Conservation (phyloP, 768 basidiomycete species). For the Suillus cothurnatus region DNA sequence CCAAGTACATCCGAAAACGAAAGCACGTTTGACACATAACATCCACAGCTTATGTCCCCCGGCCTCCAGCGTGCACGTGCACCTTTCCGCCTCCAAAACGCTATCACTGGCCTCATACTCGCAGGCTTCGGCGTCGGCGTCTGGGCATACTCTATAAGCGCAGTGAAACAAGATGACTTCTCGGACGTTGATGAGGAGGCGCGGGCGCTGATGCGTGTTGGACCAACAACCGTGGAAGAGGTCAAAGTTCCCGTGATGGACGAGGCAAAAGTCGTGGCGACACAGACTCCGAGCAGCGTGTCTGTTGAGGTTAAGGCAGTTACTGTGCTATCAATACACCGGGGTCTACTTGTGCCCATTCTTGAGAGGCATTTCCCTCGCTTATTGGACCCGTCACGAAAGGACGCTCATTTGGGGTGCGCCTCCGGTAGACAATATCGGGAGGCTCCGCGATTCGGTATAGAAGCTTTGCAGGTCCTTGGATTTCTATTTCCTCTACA, state of each 20-base stretch:
- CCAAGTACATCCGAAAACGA: not conserved
- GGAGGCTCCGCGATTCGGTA: conserved; percentile 41
- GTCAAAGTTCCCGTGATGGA: conserved; percentile 30
- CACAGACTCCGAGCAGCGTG: conserved; percentile 1
- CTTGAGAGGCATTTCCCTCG: conserved; percentile 49
- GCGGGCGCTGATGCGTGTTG: conserved; percentile 46
- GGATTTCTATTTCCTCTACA: not conserved
- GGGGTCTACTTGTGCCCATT: conserved; percentile 48
- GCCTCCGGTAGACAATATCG: conserved; percentile 64
- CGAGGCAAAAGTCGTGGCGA: conserved; percentile 22
- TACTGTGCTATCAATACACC: conserved; percentile 16
- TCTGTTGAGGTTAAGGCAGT: not conserved
- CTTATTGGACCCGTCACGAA: conserved; percentile 59
- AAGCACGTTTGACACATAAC: conserved; percentile 3
- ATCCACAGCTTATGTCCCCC: conserved; percentile 76
- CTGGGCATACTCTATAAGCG: conserved; percentile 91
- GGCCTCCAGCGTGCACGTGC: conserved; percentile 86
- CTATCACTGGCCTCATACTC: conserved; percentile 72
- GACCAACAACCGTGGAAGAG: conserved; percentile 27
- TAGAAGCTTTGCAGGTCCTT: not conserved
- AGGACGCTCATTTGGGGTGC: conserved; percentile 74
- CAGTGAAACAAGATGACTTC: conserved; percentile 93
- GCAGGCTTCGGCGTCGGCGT: conserved; percentile 77
- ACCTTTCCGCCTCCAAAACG: conserved; percentile 81
- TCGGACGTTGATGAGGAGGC: conserved; percentile 85